Evolutionary conservation across 2,329 filamentous ascomycete species (phyloP).

Genomic region (Colletotrichum sp.): DNA sequence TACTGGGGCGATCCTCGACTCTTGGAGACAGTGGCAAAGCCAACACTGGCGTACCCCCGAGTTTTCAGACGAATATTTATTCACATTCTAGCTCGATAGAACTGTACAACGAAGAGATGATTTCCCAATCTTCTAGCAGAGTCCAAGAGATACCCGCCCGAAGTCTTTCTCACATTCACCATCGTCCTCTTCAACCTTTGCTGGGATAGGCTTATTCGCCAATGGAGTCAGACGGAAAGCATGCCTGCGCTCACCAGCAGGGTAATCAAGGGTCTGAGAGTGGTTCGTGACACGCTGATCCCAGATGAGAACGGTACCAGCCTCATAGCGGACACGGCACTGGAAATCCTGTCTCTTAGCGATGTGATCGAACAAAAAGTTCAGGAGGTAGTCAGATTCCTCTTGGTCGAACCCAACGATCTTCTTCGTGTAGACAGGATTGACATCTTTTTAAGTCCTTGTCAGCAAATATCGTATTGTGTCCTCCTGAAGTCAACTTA

Average conservation of each 20-base stretch:
- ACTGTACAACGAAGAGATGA: background rate
- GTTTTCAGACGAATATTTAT: background rate
- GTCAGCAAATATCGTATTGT: background rate
- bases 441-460: conserved; percentile 62
- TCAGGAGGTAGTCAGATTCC: conserved; percentile 68
- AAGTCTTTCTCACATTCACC: conserved; percentile 24
- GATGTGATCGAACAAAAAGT: conserved; percentile 73
- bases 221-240: conserved; percentile 17
- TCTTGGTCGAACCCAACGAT: conserved; percentile 74
- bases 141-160: conserved; percentile 19
- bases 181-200: conserved; percentile 24
- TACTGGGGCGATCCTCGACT: background rate
- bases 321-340: conserved; percentile 65
- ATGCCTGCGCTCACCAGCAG: conserved; percentile 5
- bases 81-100: rapidly evolving
- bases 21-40: background rate
- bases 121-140: background rate
- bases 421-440: conserved; percentile 64
- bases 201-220: conserved; percentile 17
- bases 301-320: conserved; percentile 66
- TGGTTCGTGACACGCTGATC: conserved; percentile 13
- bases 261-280: conserved; percentile 9
- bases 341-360: conserved; percentile 69
- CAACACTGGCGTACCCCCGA: background rate
- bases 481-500: background rate